Evolutionary conservation across 306 rosid species (phyloP), one percentile per base, ranked within the genome.

Genomic region (Senna tora): DNA sequence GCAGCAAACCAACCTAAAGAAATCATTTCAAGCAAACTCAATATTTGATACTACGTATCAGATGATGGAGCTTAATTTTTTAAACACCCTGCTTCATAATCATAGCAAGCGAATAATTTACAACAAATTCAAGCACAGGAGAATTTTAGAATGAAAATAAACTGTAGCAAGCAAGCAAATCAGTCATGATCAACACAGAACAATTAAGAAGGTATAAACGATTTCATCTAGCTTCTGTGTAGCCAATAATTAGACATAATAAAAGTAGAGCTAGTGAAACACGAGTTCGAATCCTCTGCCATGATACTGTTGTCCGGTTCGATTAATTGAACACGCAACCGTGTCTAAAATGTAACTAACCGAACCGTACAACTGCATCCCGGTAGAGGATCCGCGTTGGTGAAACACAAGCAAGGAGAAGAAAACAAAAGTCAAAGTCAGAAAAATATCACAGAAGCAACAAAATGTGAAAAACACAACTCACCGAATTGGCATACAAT

Each of bases 381-480:
- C n/a, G n/a, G n/a, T n/a, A n/a, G n/a, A n/a, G n/a, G n/a, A n/a
- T n/a, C n/a, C n/a, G n/a, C n/a, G 28, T 16, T 38, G 49, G 65
- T 54, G 17, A 58, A 84, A 56, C 58, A 77, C 54, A 46, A 78
- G 47, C 46, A 47, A 77, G 52, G 45, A 68, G 1, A 76, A 42
- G 6, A 57, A 64, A 80, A 73, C 82, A 49, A 69, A 80, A 73
- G 84, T 72, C 84, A 79, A 79, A 71, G 82, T 67, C 76, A 72
- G 13, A 45, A 6, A 71, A 7, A 36, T 50, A 54, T 50, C 10
- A 46, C 63, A 57, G 25, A 38, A 38, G 47, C 41, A 62, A 43
- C 22, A 72, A 51, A 72, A 66, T 33, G 47, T 17, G n/a, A 41
- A 72, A 66, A 41, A 73, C 6, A 21, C 46, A 71, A 66, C 67